Percentiles rank a stretch among this genome's conserved stretches.
Conservation (phyloP, 129 eudicot genomes). For the Artemisia tridentata region DNA sequence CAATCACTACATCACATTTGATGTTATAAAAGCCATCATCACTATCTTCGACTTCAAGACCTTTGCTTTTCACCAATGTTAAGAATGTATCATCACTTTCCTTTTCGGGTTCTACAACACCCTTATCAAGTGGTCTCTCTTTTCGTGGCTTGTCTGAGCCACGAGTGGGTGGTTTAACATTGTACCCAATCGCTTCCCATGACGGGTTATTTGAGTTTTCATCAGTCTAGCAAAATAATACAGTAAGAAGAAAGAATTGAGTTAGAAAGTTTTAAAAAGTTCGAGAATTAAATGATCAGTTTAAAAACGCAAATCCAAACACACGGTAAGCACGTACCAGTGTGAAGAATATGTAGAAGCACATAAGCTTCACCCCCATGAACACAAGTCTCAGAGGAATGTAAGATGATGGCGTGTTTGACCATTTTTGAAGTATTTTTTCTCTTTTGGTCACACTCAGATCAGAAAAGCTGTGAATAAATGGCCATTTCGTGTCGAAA, state of each 20-base stretch:
- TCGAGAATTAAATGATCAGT: neutral
- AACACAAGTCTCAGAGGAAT: conserved; percentile 63
- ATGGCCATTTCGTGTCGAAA: conserved; percentile 79
- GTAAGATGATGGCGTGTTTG: conserved; percentile 30
- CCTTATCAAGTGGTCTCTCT: conserved; percentile 74
- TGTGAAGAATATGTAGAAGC: conserved; percentile 53
- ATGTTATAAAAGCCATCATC: conserved; percentile 33
- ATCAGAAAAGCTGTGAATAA: conserved; percentile 67
- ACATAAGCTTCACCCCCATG: conserved; percentile 44
- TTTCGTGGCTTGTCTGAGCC: conserved; percentile 18
- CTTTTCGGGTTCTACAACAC: conserved; percentile 56
- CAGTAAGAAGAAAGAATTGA: neutral
- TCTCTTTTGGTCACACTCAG: conserved; percentile 65
- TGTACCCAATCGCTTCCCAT: conserved; percentile 85
- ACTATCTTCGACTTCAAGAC: conserved; percentile 49
- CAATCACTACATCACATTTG: conserved; percentile 80
- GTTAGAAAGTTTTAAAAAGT: neutral
- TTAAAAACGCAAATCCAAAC: no score
- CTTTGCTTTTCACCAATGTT: conserved; percentile 52
- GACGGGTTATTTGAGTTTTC: conserved; percentile 70
- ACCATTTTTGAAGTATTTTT: conserved; percentile 72
- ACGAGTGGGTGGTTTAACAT: conserved; percentile 34
- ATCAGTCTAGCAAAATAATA: conserved; percentile 57
- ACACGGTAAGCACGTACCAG: conserved; percentile 41
- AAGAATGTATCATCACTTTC: conserved; percentile 46